Conservation (phyloP, 306 rosid genomes). For the Pterocarpus santalinus region DNA sequence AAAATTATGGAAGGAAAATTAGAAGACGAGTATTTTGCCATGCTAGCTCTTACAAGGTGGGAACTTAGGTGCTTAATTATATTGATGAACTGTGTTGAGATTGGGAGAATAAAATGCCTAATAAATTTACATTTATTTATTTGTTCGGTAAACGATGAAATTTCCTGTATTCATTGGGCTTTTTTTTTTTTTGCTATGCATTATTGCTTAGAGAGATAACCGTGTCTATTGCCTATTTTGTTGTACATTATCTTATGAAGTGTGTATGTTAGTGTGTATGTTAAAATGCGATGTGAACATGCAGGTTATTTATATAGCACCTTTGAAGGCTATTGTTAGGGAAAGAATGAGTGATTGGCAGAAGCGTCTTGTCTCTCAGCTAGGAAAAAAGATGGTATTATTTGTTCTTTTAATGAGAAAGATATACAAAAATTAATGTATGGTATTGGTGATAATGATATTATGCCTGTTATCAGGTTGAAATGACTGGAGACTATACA, state of each 20-base stretch:
- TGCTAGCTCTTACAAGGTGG: constrained; percentile 27
- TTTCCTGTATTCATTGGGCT: neutral
- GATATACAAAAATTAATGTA: constrained; percentile 15
- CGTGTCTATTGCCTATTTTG: constrained; percentile 7
- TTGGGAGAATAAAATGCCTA: constrained; percentile 14
- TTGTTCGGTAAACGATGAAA: constrained; percentile 24
- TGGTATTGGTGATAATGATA: constrained; percentile 41
- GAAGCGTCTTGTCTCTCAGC: constrained; percentile 81
- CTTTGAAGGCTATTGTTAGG: constrained; percentile 96
- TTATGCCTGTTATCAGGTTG: constrained; percentile 70
- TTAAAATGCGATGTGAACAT: constrained; percentile 20
- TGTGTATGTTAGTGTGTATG: constrained; percentile 11
- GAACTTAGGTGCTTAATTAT: constrained; percentile 25
- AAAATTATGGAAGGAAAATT: neutral
- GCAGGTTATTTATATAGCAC: constrained; percentile 98
- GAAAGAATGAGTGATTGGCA: constrained; percentile 98
- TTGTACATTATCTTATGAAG: constrained; percentile 38
- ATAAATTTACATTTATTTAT: constrained; percentile 3
- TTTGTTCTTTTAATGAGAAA: constrained; percentile 14
- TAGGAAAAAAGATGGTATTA: constrained; percentile 84
- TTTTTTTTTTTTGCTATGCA: neutral
- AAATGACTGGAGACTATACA: constrained; percentile 98
- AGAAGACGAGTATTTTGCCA: neutral
- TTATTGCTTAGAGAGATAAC: constrained; percentile 20
- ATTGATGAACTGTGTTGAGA: neutral